These are phyloP conservation scores for Penicillium fimorum DNA, from an alignment of 495 filamentous ascomycete genomes.

Conservation along the genomic window DNA sequence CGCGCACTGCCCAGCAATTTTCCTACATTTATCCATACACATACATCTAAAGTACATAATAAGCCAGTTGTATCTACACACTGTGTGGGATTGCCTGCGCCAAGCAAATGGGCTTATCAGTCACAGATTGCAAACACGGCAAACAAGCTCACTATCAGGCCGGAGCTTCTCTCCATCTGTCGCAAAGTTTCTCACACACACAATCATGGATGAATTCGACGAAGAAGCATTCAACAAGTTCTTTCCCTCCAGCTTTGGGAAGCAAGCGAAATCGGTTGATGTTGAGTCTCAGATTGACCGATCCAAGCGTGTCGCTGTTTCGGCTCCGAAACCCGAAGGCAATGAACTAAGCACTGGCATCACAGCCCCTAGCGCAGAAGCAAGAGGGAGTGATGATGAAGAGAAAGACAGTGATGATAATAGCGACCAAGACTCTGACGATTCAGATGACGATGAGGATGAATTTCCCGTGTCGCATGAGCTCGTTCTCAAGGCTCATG, in stretches of 20 bases:
- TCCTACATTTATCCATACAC: background rate
- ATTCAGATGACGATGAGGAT: slow-evolving; percentile 69
- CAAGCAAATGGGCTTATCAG: background rate
- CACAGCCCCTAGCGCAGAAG: slow-evolving; percentile 15
- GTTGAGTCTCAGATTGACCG: slow-evolving; percentile 76
- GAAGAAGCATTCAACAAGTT: slow-evolving; percentile 82
- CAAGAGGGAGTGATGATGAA: slow-evolving; percentile 26
- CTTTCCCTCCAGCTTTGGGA: slow-evolving; percentile 83
- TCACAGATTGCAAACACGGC: slow-evolving; percentile 36
- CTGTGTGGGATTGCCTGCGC: background rate
- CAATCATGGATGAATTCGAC: slow-evolving; percentile 61
- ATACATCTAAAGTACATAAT: background rate
- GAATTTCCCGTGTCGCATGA: slow-evolving; percentile 94
- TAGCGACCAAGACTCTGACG: slow-evolving; percentile 52
- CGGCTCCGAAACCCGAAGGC: slow-evolving; percentile 27
- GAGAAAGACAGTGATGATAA: slow-evolving; percentile 39
- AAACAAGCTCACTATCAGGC: slow-evolving; percentile 36
- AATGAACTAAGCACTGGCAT: slow-evolving; percentile 21
- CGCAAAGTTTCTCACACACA: slow-evolving; percentile 12
- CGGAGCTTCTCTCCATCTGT: slow-evolving; percentile 12
- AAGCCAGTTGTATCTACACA: background rate
- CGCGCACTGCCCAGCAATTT: background rate
- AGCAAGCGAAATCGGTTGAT: slow-evolving; percentile 69
- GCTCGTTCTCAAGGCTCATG: slow-evolving; percentile 86
- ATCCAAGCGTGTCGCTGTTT: slow-evolving; percentile 58